phyloP scores from a whole-genome alignment of 2,329 filamentous ascomycete species.

The Seiridium cupressi region DNA sequence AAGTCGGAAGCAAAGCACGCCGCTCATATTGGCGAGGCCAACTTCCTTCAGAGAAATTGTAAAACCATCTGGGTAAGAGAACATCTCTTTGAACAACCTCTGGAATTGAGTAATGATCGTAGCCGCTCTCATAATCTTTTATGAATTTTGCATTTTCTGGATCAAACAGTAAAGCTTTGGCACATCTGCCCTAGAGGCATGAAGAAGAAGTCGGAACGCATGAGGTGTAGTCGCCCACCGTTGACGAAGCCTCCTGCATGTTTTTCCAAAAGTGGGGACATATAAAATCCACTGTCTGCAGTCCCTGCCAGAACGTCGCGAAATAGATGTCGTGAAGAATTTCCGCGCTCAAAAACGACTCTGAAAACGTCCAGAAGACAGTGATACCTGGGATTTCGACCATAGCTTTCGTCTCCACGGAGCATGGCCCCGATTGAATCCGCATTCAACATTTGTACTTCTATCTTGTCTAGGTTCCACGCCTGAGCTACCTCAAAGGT shows the following conservation, averaged over 20 bases:
- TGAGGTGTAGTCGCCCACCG: constrained; percentile 16
- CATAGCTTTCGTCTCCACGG: constrained; percentile 24
- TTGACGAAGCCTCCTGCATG: constrained; percentile 18
- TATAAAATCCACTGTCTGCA: constrained; percentile 11
- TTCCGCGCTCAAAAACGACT: constrained; percentile 21
- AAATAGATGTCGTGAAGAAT: background rate
- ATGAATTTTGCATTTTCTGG: constrained; percentile 24
- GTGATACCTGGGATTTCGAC: constrained; percentile 22
- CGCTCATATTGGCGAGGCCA: constrained; percentile 21
- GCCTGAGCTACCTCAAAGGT: no score
- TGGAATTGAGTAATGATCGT: background rate
- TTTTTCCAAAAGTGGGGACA: constrained; percentile 9
- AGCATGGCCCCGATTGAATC: constrained; percentile 16
- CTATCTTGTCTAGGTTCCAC: no score
- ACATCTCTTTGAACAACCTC: constrained; percentile 15
- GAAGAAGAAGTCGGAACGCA: constrained; percentile 20
- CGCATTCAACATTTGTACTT: background rate
- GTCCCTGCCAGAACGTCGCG: constrained; percentile 9
- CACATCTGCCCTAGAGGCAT: constrained; percentile 21
- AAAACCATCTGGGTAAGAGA: constrained; percentile 19
- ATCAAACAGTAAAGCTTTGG: constrained; percentile 19
- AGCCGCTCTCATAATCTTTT: constrained; percentile 17
- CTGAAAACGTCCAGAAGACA: constrained; percentile 22
- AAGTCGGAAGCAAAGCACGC: constrained; percentile 15
- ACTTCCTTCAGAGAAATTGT: constrained; percentile 23